Percentiles rank a stretch among this genome's conserved stretches.
These are phyloP conservation scores for Vitis riparia DNA, from an alignment of 164 flowering plant species.

Conservation along the genomic window DNA sequence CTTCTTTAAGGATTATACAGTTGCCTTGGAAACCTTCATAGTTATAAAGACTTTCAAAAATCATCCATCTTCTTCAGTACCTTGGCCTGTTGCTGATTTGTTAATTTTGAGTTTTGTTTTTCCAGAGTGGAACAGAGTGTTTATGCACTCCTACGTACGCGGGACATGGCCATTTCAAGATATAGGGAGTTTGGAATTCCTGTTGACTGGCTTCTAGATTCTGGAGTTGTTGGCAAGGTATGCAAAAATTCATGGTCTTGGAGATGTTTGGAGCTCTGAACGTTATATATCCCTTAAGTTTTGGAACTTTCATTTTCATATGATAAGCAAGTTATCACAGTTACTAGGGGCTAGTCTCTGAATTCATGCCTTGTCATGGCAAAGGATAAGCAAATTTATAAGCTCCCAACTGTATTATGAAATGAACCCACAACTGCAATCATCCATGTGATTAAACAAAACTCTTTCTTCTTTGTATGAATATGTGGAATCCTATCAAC, in stretches of 20 bases:
- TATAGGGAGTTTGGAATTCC: conserved; percentile 92
- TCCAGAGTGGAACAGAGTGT: conserved; percentile 93
- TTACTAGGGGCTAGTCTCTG: background rate
- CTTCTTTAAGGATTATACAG: background rate
- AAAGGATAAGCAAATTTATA: background rate
- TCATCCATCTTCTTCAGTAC: background rate
- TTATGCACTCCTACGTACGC: conserved; percentile 80
- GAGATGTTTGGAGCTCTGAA: background rate
- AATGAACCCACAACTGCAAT: no score
- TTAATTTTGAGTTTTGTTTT: background rate
- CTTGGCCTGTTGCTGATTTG: conserved; percentile 1
- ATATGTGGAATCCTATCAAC: no score
- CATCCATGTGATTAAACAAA: no score
- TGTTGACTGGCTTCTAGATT: conserved; percentile 78
- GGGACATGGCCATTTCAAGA: conserved; percentile 92
- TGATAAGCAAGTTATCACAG: background rate
- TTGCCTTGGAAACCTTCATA: background rate
- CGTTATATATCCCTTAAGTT: background rate
- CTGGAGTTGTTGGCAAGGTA: conserved; percentile 96
- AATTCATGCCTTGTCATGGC: background rate
- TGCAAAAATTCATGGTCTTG: background rate
- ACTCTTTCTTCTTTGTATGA: no score
- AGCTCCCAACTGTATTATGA: no score
- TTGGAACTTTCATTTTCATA: background rate
- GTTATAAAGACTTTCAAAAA: background rate